Evolutionary conservation across 345 rosid species (phyloP), one percentile per base, ranked within the genome.

Genomic region (Citrus maxima): DNA sequence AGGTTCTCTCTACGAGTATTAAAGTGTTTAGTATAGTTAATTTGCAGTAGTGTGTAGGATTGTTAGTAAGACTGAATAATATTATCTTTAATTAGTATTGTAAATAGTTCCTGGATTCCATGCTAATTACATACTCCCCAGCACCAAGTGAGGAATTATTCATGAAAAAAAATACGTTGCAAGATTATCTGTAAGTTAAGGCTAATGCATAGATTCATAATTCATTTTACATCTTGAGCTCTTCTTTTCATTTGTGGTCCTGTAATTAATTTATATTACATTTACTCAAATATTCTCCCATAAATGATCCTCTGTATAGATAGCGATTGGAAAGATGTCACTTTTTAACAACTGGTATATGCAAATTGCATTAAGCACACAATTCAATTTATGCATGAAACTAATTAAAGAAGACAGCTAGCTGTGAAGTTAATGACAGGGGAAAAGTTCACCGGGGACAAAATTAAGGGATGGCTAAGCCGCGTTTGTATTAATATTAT

Each of bases 381-480:
- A 54, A 22, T 8, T 63, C 77, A 28, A 42, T 61, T 38, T n/a
- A 22, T 5, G 18, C 21, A 46, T 22, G 51, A 46, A 46, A 46
- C 51, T 46, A 46, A 46, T 13, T 3, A 1, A 74, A 35, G 16
- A 56, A 54, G 22, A 54, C 58, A 54, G 58, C 58, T 49, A 24
- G 78, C 14, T 75, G 78, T 75, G 27, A 75, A 32, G 71, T 18
- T 61, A 40, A 61, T 18, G 35, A 38, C 59, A 40, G 5, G 27
- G 10, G 67, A 18, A 4, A 46, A 37, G 10, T 16, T 14, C 56
- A 6, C 6, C 7, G 27, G 62, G 22, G 62, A 22, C 75, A 71
- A 16, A 38, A 38, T 73, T 7, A 32, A 27, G 55, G 68, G 38
- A 5, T 40, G 40, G 68, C 58, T 38, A 61, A 61, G 40, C 77